phyloP scores from a whole-genome alignment of 2,329 filamentous ascomycete genomes.

The Diaporthe eres region DNA sequence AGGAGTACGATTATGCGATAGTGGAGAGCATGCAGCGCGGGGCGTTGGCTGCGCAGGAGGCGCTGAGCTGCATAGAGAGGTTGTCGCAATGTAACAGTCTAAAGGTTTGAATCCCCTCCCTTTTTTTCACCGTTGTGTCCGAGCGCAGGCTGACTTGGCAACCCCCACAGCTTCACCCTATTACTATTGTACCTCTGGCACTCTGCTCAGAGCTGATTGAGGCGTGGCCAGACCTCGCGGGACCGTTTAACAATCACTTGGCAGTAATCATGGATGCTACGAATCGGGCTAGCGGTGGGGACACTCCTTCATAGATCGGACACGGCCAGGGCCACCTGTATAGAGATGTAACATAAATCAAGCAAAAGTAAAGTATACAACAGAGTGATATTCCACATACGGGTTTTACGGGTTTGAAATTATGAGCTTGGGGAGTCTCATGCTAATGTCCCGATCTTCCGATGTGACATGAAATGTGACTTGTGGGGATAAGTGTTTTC shows the following conservation, averaged over 20 bases:
- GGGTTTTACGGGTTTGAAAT: background rate
- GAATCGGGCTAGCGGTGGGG: background rate
- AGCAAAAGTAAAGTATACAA: background rate
- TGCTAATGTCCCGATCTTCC: background rate
- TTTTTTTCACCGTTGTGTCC: background rate
- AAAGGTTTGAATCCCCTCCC: background rate
- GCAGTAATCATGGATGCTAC: slow-evolving; percentile 18
- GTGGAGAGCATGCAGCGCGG: slow-evolving; percentile 19
- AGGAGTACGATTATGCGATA: slow-evolving; percentile 12
- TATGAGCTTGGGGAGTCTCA: background rate
- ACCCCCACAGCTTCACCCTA: slow-evolving; percentile 1
- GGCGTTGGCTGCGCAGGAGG: slow-evolving; percentile 8
- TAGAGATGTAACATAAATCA: slow-evolving; percentile 6
- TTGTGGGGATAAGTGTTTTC: background rate
- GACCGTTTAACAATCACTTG: slow-evolving; percentile 14
- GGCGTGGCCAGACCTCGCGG: slow-evolving; percentile 10
- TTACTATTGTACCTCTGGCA: background rate
- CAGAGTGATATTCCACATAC: background rate
- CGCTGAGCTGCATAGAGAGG: slow-evolving; percentile 1
- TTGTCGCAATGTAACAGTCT: slow-evolving; percentile 6
- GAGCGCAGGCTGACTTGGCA: background rate
- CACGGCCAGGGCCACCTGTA: background rate
- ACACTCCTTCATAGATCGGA: slow-evolving; percentile 26
- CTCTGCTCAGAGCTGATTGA: slow-evolving; percentile 15
- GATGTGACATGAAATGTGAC: background rate